Base-by-base conservation (phyloP, 2,329 filamentous ascomycete species). In the Alternaria brassicae region DNA sequence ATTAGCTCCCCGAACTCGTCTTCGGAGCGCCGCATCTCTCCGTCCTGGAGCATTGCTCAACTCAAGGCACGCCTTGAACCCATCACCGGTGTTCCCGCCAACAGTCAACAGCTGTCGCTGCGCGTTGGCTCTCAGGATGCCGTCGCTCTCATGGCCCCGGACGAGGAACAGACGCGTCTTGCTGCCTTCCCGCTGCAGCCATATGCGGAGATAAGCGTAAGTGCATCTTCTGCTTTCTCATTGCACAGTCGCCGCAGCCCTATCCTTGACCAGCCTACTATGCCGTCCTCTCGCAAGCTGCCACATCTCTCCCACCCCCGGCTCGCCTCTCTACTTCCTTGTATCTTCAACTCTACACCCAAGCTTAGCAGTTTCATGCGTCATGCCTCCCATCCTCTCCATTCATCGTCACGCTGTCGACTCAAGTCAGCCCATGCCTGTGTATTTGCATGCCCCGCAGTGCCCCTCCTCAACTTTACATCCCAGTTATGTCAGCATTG, bases 61-160 rank as follows among this genome's bases (percentile, higher is more conserved):
- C 85, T 98, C 71, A 97, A 94, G 81, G 81, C 84, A 53, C 96
- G 95, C 78, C 88, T 99, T 51, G 94, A 98, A 79, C 90, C 92
- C 62, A 89, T 98, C 79, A 98, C 94, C 2, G 95, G 95, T 62
- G 88, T 98, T 36, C 94, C 95, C 15, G 91, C 93, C 10, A 85
- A 85, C 28, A 88, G 85, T 60, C 95, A 98, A 78, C 87, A 83
- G 62, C 85, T 99, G 62, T 88, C 83, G 28, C 83, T 97, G 74
- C 91, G 89, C 75, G 82, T 88, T 15, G 82, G 85, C 25, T 85
- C 85, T 32, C 84, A 87, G 69, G 84, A 88, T 63, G 83, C 83
- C 61, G 83, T 91, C 66, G 78, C 89, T 52, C 82, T 96, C 69
- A 84, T 89, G 71, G 89, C 89, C 42, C 81, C 84, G 37, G 86